phyloP scores from a whole-genome alignment of 495 filamentous ascomycete genomes.

The Penicillium canescens region DNA sequence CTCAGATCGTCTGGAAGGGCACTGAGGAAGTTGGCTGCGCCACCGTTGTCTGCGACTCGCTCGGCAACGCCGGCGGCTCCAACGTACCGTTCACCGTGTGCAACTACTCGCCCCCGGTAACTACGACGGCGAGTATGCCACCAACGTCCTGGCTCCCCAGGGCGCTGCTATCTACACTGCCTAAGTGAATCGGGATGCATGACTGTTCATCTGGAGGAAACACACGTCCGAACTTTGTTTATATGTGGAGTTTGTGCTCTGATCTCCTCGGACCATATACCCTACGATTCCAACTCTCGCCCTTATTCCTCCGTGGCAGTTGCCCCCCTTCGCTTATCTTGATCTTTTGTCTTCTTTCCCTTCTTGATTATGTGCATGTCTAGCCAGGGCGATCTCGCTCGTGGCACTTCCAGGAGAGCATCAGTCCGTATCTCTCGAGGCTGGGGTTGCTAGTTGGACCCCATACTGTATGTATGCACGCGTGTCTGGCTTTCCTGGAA shows the following conservation, averaged over 20 bases:
- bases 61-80: constrained; percentile 45
- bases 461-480: constrained; percentile 25
- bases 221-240: background rate
- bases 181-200: constrained; percentile 10
- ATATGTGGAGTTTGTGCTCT: background rate
- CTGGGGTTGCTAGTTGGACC: background rate
- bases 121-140: constrained; percentile 61
- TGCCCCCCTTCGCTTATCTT: constrained; percentile 11
- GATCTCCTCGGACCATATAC: background rate
- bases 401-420: constrained; percentile 7
- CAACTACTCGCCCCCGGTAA: constrained; percentile 84
- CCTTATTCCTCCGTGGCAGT: background rate
- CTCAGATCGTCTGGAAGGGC: constrained; percentile 84
- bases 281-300: background rate
- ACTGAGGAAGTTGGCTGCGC: constrained; percentile 75
- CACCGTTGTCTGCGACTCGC: constrained; percentile 53
- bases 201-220: background rate
- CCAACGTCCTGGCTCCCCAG: constrained; percentile 59
- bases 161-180: constrained; percentile 33
- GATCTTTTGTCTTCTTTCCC: constrained; percentile 15
- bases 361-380: constrained; percentile 29
- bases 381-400: constrained; percentile 2
- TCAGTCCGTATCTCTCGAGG: constrained; percentile 6
- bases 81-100: constrained; percentile 73
- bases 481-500: constrained; percentile 11